Percentiles rank a stretch among this genome's conserved stretches.
Conservation (phyloP, 805 yeast genomes). For the Phaffomyces opuntiae region DNA sequence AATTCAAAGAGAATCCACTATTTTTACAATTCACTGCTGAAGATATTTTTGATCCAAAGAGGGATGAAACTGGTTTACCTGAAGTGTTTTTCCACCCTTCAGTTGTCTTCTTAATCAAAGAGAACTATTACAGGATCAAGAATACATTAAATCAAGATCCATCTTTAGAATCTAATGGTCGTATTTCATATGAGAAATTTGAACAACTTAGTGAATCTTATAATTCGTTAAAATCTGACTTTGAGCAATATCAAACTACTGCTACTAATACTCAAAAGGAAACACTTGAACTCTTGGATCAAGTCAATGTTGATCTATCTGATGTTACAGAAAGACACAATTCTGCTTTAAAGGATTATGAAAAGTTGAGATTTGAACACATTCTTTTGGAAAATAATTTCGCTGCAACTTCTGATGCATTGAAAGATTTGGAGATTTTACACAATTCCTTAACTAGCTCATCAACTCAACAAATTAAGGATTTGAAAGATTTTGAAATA, state of each 20-base stretch:
- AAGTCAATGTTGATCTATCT: constrained; percentile 9
- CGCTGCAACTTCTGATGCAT: constrained; percentile 3
- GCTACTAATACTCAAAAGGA: constrained; percentile 26
- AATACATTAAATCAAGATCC: constrained; percentile 74
- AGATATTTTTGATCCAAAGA: constrained; percentile 40
- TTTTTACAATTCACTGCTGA: constrained; percentile 54
- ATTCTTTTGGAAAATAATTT: constrained; percentile 16
- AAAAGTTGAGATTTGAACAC: constrained; percentile 14
- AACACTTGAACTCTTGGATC: constrained; percentile 14
- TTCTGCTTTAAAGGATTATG: constrained; percentile 12
- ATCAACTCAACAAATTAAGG: constrained; percentile 30
- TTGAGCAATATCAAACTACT: constrained; percentile 26
- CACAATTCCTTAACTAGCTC: constrained; percentile 27
- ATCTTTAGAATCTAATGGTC: constrained; percentile 56
- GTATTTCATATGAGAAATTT: constrained; percentile 50
- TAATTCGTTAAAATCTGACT: constrained; percentile 30
- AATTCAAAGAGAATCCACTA: constrained; percentile 53
- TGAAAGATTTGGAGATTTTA: constrained; percentile 24
- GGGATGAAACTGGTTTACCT: constrained; percentile 85
- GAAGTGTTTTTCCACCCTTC: constrained; percentile 62
- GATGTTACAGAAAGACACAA: constrained; percentile 9
- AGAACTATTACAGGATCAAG: constrained; percentile 59
- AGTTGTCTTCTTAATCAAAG: constrained; percentile 62
- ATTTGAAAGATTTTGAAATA: constrained; percentile 11
- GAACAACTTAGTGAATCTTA: constrained; percentile 27